Conservation (phyloP, 2,329 filamentous ascomycete species). For the Monosporascus sp. region DNA sequence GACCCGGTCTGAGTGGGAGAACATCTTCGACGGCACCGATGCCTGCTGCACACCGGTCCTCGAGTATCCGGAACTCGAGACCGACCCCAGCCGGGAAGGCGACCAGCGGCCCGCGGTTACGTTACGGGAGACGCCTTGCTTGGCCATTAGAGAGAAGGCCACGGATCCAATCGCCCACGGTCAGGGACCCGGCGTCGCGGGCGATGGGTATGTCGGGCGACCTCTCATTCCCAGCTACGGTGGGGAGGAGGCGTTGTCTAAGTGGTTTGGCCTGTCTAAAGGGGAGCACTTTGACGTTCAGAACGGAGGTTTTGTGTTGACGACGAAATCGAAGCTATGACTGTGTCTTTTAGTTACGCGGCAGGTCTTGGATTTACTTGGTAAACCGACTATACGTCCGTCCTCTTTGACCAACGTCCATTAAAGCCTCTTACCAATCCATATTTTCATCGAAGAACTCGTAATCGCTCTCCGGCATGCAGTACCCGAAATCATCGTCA, state of each 20-base stretch:
- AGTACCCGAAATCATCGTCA: too few relatives aligned
- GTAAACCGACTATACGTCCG: too few relatives aligned
- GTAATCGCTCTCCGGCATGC: too few relatives aligned
- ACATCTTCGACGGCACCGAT: constrained; percentile 81
- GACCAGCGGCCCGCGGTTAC: constrained; percentile 68
- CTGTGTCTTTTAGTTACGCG: too few relatives aligned
- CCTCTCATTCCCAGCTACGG: constrained; percentile 62
- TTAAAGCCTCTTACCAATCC: too few relatives aligned
- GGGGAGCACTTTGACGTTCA: constrained; percentile 66
- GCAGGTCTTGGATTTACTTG: too few relatives aligned
- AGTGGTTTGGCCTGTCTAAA: constrained; percentile 74
- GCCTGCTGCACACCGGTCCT: constrained; percentile 90
- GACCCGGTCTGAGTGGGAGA: constrained; percentile 76
- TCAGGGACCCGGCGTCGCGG: constrained; percentile 60
- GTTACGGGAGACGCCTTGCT: constrained; percentile 62
- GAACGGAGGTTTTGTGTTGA: constrained; percentile 54
- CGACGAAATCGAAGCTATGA: too few relatives aligned
- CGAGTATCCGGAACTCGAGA: constrained; percentile 47
- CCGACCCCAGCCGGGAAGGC: constrained; percentile 43
- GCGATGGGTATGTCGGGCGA: constrained; percentile 59
- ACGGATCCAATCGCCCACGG: constrained; percentile 41
- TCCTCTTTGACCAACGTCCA: too few relatives aligned
- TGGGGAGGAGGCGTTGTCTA: constrained; percentile 60
- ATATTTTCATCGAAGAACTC: too few relatives aligned
- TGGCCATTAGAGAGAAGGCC: constrained; percentile 50